A percentile compares a stretch with the other conserved stretches of the same genome.
Evolutionary conservation across 305 asterid genomes (phyloP).

Genomic region (Fraxinus sp.): DNA sequence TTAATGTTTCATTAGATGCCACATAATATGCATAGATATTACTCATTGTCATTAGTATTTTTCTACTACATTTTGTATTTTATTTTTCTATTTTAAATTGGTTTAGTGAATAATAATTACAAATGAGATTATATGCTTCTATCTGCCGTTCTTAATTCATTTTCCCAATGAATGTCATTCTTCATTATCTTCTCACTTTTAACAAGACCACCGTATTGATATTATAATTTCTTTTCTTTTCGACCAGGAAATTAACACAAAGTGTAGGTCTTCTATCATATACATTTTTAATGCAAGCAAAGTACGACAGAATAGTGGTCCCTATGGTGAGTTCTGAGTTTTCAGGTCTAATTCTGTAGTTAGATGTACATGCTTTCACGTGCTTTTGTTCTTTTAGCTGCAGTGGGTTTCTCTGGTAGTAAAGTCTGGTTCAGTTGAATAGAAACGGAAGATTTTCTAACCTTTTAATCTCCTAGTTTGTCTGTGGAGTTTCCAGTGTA

Average conservation of each 20-base stretch:
- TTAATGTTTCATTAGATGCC: neutral
- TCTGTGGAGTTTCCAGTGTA: constrained; percentile 12
- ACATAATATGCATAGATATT: constrained; percentile 6
- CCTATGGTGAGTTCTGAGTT: constrained; percentile 74
- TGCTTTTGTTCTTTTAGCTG: constrained; percentile 11
- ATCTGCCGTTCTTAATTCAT: neutral
- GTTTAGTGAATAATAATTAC: neutral
- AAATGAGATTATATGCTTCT: neutral
- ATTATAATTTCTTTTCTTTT: constrained; percentile 19
- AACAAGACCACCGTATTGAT: constrained; percentile 9
- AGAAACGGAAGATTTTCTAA: constrained; percentile 3
- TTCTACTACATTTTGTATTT: neutral
- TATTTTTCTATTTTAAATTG: constrained; percentile 2
- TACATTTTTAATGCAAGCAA: constrained; percentile 73
- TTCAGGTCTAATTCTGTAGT: constrained; percentile 25
- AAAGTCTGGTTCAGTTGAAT: constrained; percentile 1
- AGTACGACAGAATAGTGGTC: constrained; percentile 84
- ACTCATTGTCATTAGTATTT: neutral
- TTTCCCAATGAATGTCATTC: neutral
- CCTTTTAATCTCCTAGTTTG: neutral
- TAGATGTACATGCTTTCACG: constrained; percentile 18
- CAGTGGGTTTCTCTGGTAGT: constrained; percentile 16
- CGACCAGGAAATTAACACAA: constrained; percentile 63
- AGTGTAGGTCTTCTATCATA: constrained; percentile 91
- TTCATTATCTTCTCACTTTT: constrained; percentile 8